Base-by-base conservation (phyloP, 129 eudicot genomes). In the Arctium lappa region DNA sequence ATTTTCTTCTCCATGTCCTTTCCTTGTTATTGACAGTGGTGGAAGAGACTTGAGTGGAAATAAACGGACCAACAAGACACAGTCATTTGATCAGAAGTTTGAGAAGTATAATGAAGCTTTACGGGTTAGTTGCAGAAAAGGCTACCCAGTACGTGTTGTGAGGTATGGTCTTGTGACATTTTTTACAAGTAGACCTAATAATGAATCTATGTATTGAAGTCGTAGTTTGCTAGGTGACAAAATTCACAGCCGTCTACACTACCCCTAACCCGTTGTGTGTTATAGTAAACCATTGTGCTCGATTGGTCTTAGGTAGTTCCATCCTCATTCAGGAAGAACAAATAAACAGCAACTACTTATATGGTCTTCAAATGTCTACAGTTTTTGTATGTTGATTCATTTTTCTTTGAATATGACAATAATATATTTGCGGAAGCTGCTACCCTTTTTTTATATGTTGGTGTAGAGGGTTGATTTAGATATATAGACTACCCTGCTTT, bases 91-190 rank as follows among this genome's bases (percentile, higher is more conserved):
- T 85, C 98, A 95, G 85, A 88, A 85, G 81, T 95, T 95, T 85
- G 89, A 86, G 38, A 88, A 87, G 69, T 56, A n/a, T 12, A 95
- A 95, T 80, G 93, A 95, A 88, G 90, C 98, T 76, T 84, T 95
- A 76, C 88, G 97, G 12, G 90, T 91, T 74, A 95, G 98, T 79
- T 95, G 98, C 87, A 69, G 78, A 46, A 92, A 95, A 80, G 98
- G 98, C 34, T 92, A 95, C 81, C 98, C 97, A 36, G 97, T 95
- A 62, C 96, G 98, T 30, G 97, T 95, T 60, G 93, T 95, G 62
- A 95, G 98, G 98, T 94, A 82, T 80, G 87, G 7, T 42, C 66
- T 69, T 69, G 68, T 62, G 60, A 42, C 74, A 78, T 56, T 69
- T n/a, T 15, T 16, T 81, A 42, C 66, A 30, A 36, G 72, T 38